phyloP scores from a whole-genome alignment of 768 basidiomycete species.

The Boletus sensibilis region DNA sequence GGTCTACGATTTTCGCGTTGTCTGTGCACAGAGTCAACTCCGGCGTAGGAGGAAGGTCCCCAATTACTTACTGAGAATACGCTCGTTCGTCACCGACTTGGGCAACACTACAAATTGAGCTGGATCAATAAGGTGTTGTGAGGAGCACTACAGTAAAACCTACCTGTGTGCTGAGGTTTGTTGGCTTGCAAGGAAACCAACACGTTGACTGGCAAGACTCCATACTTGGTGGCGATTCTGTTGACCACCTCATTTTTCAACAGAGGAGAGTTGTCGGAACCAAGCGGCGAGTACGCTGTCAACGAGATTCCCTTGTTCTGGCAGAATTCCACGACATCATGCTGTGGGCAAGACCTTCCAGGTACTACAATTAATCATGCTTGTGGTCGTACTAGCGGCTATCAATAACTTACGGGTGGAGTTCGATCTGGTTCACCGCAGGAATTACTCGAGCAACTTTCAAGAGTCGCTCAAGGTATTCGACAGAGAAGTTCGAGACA shows the following conservation, averaged over 20 bases:
- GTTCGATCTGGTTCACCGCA: slow-evolving; percentile 79
- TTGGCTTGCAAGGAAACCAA: slow-evolving; percentile 75
- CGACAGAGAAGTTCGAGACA: slow-evolving; percentile 70
- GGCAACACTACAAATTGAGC: slow-evolving; percentile 49
- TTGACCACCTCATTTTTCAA: slow-evolving; percentile 57
- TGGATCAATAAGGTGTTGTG: slow-evolving; percentile 14
- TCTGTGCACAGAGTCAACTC: slow-evolving; percentile 31
- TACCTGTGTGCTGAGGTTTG: slow-evolving; percentile 53
- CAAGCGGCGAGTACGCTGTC: slow-evolving; percentile 80
- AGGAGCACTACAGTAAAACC: neutral
- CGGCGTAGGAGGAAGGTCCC: neutral
- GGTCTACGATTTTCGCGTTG: slow-evolving; percentile 60
- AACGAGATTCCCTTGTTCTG: slow-evolving; percentile 61
- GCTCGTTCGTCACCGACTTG: slow-evolving; percentile 71
- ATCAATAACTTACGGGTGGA: slow-evolving; percentile 56
- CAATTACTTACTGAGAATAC: slow-evolving; percentile 50
- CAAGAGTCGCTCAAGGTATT: slow-evolving; percentile 61
- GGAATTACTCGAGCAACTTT: slow-evolving; percentile 56
- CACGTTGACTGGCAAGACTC: slow-evolving; percentile 59
- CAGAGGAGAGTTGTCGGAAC: slow-evolving; percentile 67
- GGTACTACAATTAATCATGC: neutral
- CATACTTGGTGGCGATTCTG: slow-evolving; percentile 61
- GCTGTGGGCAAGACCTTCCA: slow-evolving; percentile 59
- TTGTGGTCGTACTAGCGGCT: neutral
- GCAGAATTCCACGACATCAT: slow-evolving; percentile 64